Base-by-base conservation (phyloP, 73 alveolate genomes). In the Urostyla sp. region DNA sequence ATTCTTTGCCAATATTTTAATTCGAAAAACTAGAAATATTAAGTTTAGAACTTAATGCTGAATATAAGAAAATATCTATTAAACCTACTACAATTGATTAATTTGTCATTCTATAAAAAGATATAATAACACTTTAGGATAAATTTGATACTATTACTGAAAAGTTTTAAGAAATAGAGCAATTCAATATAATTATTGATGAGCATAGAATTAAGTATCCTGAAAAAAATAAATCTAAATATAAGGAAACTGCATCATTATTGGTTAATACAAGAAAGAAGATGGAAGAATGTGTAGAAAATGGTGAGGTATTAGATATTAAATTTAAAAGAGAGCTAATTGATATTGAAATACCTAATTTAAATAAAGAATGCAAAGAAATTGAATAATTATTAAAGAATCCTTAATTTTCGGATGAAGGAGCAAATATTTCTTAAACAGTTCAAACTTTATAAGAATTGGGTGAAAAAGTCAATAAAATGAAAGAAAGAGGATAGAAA, bases 51-150 rank as follows among this genome's bases (percentile, higher is more conserved):
- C 80, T 89, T 10, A 88, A 76, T 16, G 80, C 36, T 35, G 92
- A 87, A 26, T 50, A 53, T 46, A 56, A 58, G 31, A 85, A 57
- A 24, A 66, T 89, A 0, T 34, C 88, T 24, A 61, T 72, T 31
- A 67, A 56, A 37, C 98, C 98, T 3, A 67, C 72, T 0, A 75
- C 85, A 24, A 94, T 94, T 8, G 96, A 91, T 7, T 84, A 94
- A 31, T 94, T 78, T 67, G 95, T 91, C 0, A 84, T 78, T 18
- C 55, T 77, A 23, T 83, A 78, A 90, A 87, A 91, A 32, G 82
- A 87, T 58, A 34, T 94, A 31, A 88, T 72, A 54, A 85, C 55
- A 6, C 73, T 89, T 37, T 84, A 75, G 44, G 85, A 67, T 32
- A 59, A 79, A 46, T 53, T 91, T 21, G 96, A 88, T 50, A 90